A percentile compares a stretch with the other conserved stretches of the same genome.
Evolutionary conservation across 2,329 filamentous ascomycete genomes (phyloP).

Genomic region (Penicillium sclerotiorum): DNA sequence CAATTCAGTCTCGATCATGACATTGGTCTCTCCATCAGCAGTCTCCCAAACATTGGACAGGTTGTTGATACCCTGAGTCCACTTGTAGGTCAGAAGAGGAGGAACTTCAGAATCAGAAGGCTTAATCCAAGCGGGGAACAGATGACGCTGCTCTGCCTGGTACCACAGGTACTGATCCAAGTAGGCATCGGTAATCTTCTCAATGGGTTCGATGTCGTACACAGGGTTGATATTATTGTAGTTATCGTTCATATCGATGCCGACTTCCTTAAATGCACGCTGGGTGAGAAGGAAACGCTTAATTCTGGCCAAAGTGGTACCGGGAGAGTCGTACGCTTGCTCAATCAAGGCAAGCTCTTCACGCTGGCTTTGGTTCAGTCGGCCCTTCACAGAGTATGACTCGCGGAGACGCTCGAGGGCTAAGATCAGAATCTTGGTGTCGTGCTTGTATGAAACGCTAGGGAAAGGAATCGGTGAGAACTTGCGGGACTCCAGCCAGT

Average conservation of each 20-base stretch:
- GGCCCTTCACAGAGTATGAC: conserved; percentile 95
- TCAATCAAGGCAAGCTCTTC: conserved; percentile 96
- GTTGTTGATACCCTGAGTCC: conserved; percentile 99
- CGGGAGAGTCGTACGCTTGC: conserved; percentile 96
- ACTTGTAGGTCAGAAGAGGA: conserved; percentile 92
- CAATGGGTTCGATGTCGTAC: conserved; percentile 97
- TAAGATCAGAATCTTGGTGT: conserved; percentile 97
- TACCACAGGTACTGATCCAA: conserved; percentile 99
- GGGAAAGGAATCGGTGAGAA: conserved; percentile 99
- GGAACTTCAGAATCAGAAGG: conserved; percentile 97
- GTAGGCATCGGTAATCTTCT: conserved; percentile 99
- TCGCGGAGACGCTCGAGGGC: conserved; percentile 91
- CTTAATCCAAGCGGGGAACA: conserved; percentile 99
- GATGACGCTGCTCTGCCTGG: conserved; percentile 92
- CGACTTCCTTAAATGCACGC: conserved; percentile 97
- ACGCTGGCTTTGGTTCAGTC: conserved; percentile 94
- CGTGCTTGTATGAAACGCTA: conserved; percentile 98
- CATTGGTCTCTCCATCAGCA: conserved; percentile 92
- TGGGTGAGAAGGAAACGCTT: conserved; percentile 97
- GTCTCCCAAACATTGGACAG: conserved; percentile 93
- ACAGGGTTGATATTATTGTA: conserved; percentile 99
- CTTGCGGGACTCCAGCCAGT: conserved; percentile 97
- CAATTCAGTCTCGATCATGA: conserved; percentile 96
- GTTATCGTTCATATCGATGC: conserved; percentile 99
- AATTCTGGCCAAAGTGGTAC: conserved; percentile 92